These are phyloP conservation scores for Leishmania martiniquensis DNA, from an alignment of 208 protist species.

Conservation along the genomic window DNA sequence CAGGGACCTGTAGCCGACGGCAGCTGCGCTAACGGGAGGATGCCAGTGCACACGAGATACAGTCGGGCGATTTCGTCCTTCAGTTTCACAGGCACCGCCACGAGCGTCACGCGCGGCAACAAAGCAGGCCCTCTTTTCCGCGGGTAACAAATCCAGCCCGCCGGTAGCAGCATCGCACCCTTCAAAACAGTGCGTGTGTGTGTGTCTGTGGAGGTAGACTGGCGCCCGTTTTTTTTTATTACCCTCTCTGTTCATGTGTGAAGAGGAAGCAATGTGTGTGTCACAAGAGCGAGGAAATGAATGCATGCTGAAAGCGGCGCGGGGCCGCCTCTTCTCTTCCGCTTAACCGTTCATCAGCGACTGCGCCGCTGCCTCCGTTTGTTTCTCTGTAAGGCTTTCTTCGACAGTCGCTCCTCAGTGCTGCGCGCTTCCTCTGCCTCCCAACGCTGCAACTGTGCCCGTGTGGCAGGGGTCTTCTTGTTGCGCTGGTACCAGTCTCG, in stretches of 20 bases:
- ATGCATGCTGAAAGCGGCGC: background rate
- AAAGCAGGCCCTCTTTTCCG: background rate
- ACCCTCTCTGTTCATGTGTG: background rate
- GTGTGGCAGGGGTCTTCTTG: conserved; percentile 49
- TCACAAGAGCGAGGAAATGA: background rate
- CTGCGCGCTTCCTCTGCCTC: conserved; percentile 41
- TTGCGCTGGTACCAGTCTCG: conserved; percentile 80
- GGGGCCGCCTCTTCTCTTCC: background rate
- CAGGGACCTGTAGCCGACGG: background rate
- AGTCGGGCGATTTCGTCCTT: background rate
- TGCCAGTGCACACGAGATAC: background rate
- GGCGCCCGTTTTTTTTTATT: background rate
- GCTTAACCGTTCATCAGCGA: background rate
- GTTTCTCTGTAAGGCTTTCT: conserved; percentile 48
- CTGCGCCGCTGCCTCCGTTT: conserved; percentile 20
- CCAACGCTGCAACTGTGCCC: conserved; percentile 48
- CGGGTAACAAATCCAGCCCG: background rate
- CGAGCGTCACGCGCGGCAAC: background rate
- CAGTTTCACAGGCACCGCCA: background rate
- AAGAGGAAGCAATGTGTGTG: background rate
- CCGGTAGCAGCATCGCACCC: background rate
- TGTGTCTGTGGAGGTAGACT: background rate
- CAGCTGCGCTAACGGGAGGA: background rate
- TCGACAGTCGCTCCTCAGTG: conserved; percentile 36
- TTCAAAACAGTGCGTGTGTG: background rate